Base-by-base conservation (phyloP, 2,329 filamentous ascomycete species). In the Fusarium continuum region DNA sequence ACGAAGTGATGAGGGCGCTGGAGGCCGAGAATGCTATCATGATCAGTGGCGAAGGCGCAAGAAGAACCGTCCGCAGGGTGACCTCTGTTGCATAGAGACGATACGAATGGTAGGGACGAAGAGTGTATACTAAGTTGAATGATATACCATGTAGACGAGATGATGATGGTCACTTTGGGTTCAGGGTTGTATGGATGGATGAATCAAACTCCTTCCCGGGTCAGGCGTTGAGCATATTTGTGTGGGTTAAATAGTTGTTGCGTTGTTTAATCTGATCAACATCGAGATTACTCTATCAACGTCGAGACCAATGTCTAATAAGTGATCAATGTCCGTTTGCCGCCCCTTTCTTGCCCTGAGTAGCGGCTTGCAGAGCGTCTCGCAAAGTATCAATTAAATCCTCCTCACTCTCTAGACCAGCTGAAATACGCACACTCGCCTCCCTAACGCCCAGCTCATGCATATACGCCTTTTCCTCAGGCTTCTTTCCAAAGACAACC, bases 21-120 rank as follows among this genome's bases (percentile, higher is more conserved):
- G 94, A 99, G 81, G 86, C 90, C 64, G 95, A 98, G 78, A 95
- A 93, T 1, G 80, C 86, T 26, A 83, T 97, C 54, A 91, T 91
- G 77, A 82, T 98, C 16, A 83, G 84, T 28, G 95, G 95, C 1
- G 94, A 98, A 70, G 95, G 95, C 5, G 85, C 90, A 16, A 88
- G 94, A 77, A 91, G 89, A 79, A 91, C 80, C 64, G 88, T 99
- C 45, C 87, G 94, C 72, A 87, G 93, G 70, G 86, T 96, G 38
- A 91, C 83, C 38, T 53, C 60, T 6, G 52, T 69, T 46, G 59
- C 47, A 16, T 71, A 52, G 51, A 36, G 29, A 28, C 31, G 28
- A 41, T 34, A 29, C 17, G 35, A 19, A 20, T 43, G 25, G n/a
- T n/a, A n/a, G n/a, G n/a, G n/a, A 38, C 22, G 20, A 57, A 50